Base-by-base conservation (phyloP, 257 asterid species). In the Schizonepeta tenuifolia region DNA sequence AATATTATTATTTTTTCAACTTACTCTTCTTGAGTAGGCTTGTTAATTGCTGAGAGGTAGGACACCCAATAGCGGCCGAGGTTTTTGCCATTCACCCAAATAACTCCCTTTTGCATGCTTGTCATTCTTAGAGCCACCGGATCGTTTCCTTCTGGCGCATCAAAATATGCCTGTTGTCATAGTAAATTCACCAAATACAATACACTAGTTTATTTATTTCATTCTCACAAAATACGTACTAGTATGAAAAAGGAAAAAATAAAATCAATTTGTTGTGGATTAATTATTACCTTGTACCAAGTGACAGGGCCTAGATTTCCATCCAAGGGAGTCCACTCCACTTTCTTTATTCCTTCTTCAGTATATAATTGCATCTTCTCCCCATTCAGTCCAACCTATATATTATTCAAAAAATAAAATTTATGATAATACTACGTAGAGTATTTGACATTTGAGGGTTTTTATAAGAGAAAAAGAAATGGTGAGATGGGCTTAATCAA, bases 61-160 rank as follows among this genome's bases (percentile, higher is more conserved):
- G 98, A 92, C 0, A 81, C 80, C 99, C 99, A 95, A 44, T 88
- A 95, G 0, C 99, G 98, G 9, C 99, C 99, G 0, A 95, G 79
- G 86, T 78, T 89, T 20, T 11, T 71, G 17, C 98, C 99, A 7
- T 95, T 95, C 3, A 95, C 85, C 99, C 99, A 95, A 0, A 88
- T 57, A 90, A 90, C 83, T 0, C 99, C 99, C 82, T 95, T 95
- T 4, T 84, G 75, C 99, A 95, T 95, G 44, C 82, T 75, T 0
- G 71, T 66, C 98, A 90, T 87, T 12, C 78, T 78, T 9, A 95
- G 11, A 2, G 91, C 99, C 3, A 95, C 87, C 0, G 99, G 96
- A 9, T 78, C 72, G 0, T 76, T 57, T 3, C 98, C 97, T 82
- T 90, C 95, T 0, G 99, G 99, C 21, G 89, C 96, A 71, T 95